Conservation (phyloP, 2,329 filamentous ascomycete species). For the Cercospora beticola region DNA sequence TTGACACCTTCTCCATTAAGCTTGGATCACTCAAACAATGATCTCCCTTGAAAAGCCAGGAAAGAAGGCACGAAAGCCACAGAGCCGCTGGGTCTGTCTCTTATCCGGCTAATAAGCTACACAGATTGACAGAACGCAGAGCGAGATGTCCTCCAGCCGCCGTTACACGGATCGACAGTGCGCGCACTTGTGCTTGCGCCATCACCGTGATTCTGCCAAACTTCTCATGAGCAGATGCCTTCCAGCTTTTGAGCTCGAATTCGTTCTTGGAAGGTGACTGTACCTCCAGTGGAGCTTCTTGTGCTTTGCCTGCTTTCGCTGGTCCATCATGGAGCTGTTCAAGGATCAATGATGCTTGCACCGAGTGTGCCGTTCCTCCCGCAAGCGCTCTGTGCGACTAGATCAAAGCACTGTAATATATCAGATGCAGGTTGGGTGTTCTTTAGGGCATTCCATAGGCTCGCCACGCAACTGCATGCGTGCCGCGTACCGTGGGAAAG, state of each 20-base stretch:
- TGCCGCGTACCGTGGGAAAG: neutral
- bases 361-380: constrained; percentile 15
- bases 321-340: neutral
- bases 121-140: neutral
- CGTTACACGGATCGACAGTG: neutral
- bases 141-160: neutral
- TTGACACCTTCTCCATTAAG: neutral
- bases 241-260: neutral
- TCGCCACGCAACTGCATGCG: constrained; percentile 16
- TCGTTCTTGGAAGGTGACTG: neutral
- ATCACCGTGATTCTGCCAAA: neutral
- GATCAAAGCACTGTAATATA: constrained; percentile 17
- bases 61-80: neutral
- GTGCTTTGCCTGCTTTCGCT: neutral
- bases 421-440: constrained; percentile 9
- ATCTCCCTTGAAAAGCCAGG: neutral
- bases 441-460: constrained; percentile 13
- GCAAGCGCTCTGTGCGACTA: constrained; percentile 24
- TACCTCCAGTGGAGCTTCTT: neutral
- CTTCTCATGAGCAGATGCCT: neutral
- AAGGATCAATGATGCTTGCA: neutral
- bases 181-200: neutral
- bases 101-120: neutral
- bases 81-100: neutral
- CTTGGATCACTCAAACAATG: neutral